Conservation (phyloP, 352 stramenopile species). For the Globisporangium mamillatum region DNA sequence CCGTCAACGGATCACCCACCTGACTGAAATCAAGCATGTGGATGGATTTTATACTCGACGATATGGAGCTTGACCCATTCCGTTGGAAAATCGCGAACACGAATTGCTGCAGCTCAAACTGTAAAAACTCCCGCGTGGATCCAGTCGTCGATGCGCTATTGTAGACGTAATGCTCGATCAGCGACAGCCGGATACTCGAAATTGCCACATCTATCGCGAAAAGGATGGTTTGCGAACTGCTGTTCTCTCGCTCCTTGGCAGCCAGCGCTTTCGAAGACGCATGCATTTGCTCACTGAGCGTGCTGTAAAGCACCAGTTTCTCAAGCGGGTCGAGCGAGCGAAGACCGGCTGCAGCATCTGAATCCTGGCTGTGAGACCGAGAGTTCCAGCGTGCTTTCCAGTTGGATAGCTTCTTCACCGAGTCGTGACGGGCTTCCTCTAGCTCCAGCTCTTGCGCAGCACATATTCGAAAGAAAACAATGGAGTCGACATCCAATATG, state of each 20-base stretch:
- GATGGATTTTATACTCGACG: conserved; percentile 54
- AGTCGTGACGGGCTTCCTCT: conserved; percentile 64
- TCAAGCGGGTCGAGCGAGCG: conserved; percentile 37
- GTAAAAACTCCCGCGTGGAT: conserved; percentile 51
- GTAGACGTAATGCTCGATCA: conserved; percentile 26
- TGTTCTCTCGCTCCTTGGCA: conserved; percentile 39
- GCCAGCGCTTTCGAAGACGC: conserved; percentile 44
- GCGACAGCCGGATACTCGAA: conserved; percentile 46
- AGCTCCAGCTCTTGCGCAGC: conserved; percentile 60
- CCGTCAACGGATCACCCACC: conserved; percentile 5
- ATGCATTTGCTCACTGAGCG: conserved; percentile 61
- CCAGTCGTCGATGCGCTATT: conserved; percentile 5
- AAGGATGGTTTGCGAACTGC: conserved; percentile 52
- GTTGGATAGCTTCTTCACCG: conserved; percentile 56
- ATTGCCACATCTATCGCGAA: conserved; percentile 68
- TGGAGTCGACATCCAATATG: conserved; percentile 64
- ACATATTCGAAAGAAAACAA: conserved; percentile 81
- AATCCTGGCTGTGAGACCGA: conserved; percentile 18
- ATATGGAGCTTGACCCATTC: conserved; percentile 42
- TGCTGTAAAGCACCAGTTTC: conserved; percentile 51
- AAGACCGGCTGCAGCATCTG: conserved; percentile 14
- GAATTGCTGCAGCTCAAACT: conserved; percentile 69
- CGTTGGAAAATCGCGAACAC: conserved; percentile 63
- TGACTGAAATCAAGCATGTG: conserved; percentile 73
- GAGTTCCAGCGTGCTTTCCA: conserved; percentile 72